phyloP scores from a whole-genome alignment of 331 rosid species.

The Phaseolus coccineus region DNA sequence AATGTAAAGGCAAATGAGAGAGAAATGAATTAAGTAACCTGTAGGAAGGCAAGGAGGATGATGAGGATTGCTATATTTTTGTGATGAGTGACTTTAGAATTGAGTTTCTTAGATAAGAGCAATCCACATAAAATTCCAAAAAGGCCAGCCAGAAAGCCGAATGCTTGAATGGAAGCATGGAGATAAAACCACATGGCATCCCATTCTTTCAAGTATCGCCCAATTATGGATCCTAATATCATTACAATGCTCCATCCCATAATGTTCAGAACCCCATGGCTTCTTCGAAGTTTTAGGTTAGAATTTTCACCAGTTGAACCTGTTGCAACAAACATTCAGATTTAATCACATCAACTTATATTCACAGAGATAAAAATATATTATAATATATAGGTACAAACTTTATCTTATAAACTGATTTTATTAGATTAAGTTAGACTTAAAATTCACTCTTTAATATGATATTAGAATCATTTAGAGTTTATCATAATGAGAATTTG shows the following conservation, averaged over 20 bases:
- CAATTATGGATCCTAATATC: constrained; percentile 46
- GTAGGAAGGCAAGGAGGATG: constrained; percentile 59
- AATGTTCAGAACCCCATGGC: constrained; percentile 48
- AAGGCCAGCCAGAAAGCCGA: constrained; percentile 39
- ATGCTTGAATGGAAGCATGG: constrained; percentile 47
- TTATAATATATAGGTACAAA: no score
- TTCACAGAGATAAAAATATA: no score
- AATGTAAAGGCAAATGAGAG: background rate
- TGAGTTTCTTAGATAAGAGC: constrained; percentile 45
- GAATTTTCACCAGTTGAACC: background rate
- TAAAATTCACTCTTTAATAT: no score
- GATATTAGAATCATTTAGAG: no score
- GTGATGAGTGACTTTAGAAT: constrained; percentile 50
- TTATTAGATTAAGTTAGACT: no score
- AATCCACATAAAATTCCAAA: constrained; percentile 53
- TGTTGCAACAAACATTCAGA: background rate
- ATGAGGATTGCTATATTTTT: constrained; percentile 59
- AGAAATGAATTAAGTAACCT: constrained; percentile 45
- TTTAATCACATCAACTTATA: no score
- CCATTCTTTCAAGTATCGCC: constrained; percentile 41
- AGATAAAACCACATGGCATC: constrained; percentile 57
- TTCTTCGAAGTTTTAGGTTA: constrained; percentile 31
- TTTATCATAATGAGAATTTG: no score
- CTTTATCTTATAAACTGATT: no score
- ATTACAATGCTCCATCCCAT: constrained; percentile 48